A percentile compares a stretch with the other conserved stretches of the same genome.
Evolutionary conservation across 352 stramenopile genomes (phyloP).

Genomic region (Phytophthora ohioensis): DNA sequence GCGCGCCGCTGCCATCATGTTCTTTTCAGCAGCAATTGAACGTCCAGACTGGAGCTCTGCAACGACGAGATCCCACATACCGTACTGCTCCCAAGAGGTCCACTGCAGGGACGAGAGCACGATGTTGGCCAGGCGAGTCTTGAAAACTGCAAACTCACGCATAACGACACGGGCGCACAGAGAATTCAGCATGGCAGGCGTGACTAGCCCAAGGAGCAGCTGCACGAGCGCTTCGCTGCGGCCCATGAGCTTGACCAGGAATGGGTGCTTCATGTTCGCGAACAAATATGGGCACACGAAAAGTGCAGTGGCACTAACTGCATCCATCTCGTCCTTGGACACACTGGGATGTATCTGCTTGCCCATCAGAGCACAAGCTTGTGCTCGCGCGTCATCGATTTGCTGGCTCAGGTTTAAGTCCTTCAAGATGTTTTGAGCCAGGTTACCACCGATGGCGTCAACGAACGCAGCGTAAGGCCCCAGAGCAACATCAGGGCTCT

Average conservation of each 20-base stretch:
- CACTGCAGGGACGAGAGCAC: slow-evolving; percentile 81
- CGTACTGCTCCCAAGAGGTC: slow-evolving; percentile 87
- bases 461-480: slow-evolving; percentile 74
- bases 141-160: slow-evolving; percentile 81
- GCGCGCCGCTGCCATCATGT: slow-evolving; percentile 72
- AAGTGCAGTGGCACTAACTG: slow-evolving; percentile 65
- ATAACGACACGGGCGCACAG: slow-evolving; percentile 73
- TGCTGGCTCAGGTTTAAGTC: slow-evolving; percentile 80
- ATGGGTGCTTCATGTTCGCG: slow-evolving; percentile 67
- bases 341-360: slow-evolving; percentile 33
- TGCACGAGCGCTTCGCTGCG: slow-evolving; percentile 77
- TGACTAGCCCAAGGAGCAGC: slow-evolving; percentile 68
- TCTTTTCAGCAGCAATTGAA: slow-evolving; percentile 52
- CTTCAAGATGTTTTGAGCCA: slow-evolving; percentile 67
- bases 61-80: slow-evolving; percentile 82
- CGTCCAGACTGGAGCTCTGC: slow-evolving; percentile 61
- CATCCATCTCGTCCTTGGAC: slow-evolving; percentile 68
- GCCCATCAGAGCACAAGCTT: slow-evolving; percentile 67
- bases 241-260: slow-evolving; percentile 64
- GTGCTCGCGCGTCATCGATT: slow-evolving; percentile 76
- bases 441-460: slow-evolving; percentile 55
- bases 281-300: slow-evolving; percentile 79
- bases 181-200: slow-evolving; percentile 62
- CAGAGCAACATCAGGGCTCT: slow-evolving; percentile 65
- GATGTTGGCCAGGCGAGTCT: slow-evolving; percentile 72